Conservation (phyloP, 345 rosid species). For the Brassica rapa region DNA sequence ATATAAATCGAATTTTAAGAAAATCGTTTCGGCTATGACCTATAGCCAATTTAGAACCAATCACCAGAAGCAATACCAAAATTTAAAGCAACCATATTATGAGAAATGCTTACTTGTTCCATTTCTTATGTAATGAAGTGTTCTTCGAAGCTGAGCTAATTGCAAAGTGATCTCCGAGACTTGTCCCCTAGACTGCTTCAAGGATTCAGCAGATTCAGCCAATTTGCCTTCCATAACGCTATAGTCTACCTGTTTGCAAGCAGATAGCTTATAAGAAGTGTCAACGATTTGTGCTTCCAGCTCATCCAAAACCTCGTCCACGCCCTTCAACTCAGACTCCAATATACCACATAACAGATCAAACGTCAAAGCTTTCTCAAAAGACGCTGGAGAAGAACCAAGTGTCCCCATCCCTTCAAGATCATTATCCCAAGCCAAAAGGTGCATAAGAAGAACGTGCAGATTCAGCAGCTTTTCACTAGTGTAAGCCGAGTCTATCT, state of each 20-base stretch:
- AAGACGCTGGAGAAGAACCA: constrained; percentile 47
- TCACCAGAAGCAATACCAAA: constrained; percentile 5
- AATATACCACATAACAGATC: constrained; percentile 73
- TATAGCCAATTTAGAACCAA: neutral
- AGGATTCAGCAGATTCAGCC: constrained; percentile 55
- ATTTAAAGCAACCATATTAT: neutral
- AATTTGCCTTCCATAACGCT: constrained; percentile 58
- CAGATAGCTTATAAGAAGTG: constrained; percentile 61
- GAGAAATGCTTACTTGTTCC: constrained; percentile 49
- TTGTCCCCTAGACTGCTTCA: constrained; percentile 61
- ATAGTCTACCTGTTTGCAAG: constrained; percentile 50
- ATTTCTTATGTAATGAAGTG: constrained; percentile 55
- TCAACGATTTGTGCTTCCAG: constrained; percentile 66
- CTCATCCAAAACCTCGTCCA: constrained; percentile 63
- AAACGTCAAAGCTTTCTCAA: constrained; percentile 69
- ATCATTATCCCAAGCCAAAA: constrained; percentile 66
- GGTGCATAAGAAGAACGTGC: constrained; percentile 73
- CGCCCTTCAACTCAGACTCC: constrained; percentile 78
- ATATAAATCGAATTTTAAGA: too few species aligned
- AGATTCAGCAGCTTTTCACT: constrained; percentile 67
- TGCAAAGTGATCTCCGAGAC: constrained; percentile 70
- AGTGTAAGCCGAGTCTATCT: constrained; percentile 54
- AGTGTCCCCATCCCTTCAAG: constrained; percentile 49
- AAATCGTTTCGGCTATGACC: too few species aligned
- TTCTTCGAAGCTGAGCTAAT: constrained; percentile 57